A percentile compares a stretch with the other conserved stretches of the same genome.
Evolutionary conservation across 768 basidiomycete species (phyloP).

Genomic region (Amanita rimosa): DNA sequence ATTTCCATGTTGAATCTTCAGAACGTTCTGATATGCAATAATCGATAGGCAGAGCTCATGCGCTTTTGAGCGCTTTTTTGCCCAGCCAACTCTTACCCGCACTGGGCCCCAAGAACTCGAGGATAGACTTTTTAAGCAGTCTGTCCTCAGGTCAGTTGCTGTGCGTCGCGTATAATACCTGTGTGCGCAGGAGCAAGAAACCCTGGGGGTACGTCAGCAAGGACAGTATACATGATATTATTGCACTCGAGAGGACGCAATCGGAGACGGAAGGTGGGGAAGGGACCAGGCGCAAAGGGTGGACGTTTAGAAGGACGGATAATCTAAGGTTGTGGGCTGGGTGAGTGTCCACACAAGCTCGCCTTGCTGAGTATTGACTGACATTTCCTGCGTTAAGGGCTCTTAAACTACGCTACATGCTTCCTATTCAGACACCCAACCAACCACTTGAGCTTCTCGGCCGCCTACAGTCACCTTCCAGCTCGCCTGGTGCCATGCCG

Average conservation of each 20-base stretch:
- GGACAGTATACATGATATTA: conserved; percentile 72
- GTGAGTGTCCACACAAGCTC: conserved; percentile 31
- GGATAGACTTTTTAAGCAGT: conserved; percentile 36
- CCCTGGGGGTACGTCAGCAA: conserved; percentile 84
- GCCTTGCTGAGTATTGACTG: not conserved
- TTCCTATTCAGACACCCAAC: conserved; percentile 52
- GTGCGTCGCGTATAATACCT: conserved; percentile 71
- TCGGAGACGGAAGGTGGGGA: conserved; percentile 24
- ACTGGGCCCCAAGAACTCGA: conserved; percentile 19
- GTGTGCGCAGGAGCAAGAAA: conserved; percentile 67
- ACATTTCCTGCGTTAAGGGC: no score
- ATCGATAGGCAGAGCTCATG: conserved; percentile 48
- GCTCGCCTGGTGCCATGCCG: conserved; percentile 9
- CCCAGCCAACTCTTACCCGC: conserved; percentile 40
- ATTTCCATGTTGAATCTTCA: not conserved
- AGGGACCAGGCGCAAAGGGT: conserved; percentile 58
- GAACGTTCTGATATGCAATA: not conserved
- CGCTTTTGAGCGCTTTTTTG: conserved; percentile 48
- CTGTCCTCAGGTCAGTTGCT: conserved; percentile 73
- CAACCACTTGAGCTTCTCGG: conserved; percentile 13
- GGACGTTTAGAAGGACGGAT: conserved; percentile 82
- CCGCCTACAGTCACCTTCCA: conserved; percentile 14
- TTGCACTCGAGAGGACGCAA: conserved; percentile 43
- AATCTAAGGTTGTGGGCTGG: conserved; percentile 81
- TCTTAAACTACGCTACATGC: conserved; percentile 69